phyloP scores from a whole-genome alignment of 192 early-diverging fungal genomes.

The Mortierella antarctica region DNA sequence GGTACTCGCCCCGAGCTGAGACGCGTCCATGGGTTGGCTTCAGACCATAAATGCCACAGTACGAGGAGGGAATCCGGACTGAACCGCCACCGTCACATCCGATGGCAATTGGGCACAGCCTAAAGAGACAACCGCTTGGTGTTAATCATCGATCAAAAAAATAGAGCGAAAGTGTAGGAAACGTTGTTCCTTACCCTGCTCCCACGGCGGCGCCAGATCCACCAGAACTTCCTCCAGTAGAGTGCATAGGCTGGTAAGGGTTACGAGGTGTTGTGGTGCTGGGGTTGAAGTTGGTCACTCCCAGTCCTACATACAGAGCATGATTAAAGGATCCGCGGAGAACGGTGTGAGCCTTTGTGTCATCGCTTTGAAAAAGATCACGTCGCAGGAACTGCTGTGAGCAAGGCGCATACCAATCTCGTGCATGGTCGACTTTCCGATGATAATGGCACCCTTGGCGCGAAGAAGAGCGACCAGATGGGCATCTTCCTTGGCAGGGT shows the following conservation, averaged over 20 bases:
- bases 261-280: constrained; percentile 69
- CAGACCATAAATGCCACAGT: constrained; percentile 80
- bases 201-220: constrained; percentile 73
- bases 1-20: constrained; percentile 62
- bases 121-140: neutral
- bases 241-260: constrained; percentile 65
- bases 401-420: constrained; percentile 70
- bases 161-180: neutral
- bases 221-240: constrained; percentile 78
- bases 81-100: constrained; percentile 81
- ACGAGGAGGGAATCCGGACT: constrained; percentile 73
- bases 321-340: too few species aligned
- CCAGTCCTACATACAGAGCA: constrained; percentile 33
- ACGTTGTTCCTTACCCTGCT: constrained; percentile 50
- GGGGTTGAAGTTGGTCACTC: constrained; percentile 74
- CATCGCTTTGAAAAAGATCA: neutral
- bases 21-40: constrained; percentile 79
- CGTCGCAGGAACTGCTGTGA: neutral
- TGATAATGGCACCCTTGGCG: constrained; percentile 69
- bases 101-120: constrained; percentile 72
- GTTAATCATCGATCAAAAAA: neutral
- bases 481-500: constrained; percentile 62
- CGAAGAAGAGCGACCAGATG: constrained; percentile 60
- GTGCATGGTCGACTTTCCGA: constrained; percentile 80
- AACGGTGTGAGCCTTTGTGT: neutral